Conservation (phyloP, 202 grass and related monocot genomes). For the Hordeum pubiflorum region DNA sequence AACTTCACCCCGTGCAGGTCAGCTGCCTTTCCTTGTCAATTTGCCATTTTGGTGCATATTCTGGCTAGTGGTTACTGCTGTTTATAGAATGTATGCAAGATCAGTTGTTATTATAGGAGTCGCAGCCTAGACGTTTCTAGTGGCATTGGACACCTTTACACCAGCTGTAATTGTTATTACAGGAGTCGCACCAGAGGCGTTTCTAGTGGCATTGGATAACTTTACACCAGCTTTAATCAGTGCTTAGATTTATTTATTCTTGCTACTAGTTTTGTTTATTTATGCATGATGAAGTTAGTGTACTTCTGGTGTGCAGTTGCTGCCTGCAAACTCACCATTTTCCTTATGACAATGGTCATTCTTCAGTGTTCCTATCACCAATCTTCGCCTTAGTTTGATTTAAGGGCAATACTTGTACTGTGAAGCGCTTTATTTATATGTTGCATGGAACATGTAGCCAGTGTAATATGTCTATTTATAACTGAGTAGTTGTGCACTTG, state of each 20-base stretch:
- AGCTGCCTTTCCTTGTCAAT: not conserved
- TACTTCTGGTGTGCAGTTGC: slow-evolving; percentile 1
- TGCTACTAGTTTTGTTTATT: not conserved
- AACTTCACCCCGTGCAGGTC: slow-evolving; percentile 35
- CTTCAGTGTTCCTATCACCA: not conserved
- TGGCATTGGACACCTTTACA: not conserved
- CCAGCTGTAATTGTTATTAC: not conserved
- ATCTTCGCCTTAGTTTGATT: not conserved
- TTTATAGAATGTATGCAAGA: not conserved
- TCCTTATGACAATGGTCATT: not conserved
- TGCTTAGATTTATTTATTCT: not conserved
- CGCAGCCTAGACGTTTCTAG: not conserved
- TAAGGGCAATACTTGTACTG: not conserved
- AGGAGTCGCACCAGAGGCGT: not conserved
- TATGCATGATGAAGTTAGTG: not conserved
- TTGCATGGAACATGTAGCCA: not conserved
- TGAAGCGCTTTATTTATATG: not conserved
- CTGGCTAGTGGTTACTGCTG: not conserved
- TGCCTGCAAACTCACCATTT: not conserved
- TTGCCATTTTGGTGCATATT: not conserved
- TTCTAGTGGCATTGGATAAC: not conserved
- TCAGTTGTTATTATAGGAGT: not conserved
- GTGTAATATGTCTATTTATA: not conserved
- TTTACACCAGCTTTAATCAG: not conserved
- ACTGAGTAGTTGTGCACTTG: not conserved